Percentiles rank a stretch among this genome's conserved stretches.
Conservation (phyloP, 192 early-diverging fungal genomes). For the Gonapodya prolifera region DNA sequence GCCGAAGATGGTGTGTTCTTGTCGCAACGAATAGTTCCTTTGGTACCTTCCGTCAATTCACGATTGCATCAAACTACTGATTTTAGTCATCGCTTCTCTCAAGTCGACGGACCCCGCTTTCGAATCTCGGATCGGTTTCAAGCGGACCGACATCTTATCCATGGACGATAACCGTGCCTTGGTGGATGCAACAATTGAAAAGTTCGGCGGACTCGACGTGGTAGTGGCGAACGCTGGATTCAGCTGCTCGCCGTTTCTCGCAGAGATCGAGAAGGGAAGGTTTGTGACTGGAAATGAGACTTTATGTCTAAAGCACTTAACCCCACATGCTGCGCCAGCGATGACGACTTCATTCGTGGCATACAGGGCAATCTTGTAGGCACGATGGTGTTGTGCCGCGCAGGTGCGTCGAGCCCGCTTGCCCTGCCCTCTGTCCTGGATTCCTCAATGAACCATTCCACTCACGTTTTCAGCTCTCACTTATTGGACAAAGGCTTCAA, state of each 20-base stretch:
- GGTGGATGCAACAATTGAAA: neutral
- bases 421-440: neutral
- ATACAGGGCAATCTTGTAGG: constrained; percentile 1
- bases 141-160: neutral
- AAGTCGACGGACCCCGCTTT: neutral
- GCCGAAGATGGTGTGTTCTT: neutral
- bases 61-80: neutral
- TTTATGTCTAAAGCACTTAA: too few species aligned
- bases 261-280: neutral
- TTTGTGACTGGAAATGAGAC: neutral
- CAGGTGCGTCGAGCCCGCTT: neutral
- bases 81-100: neutral
- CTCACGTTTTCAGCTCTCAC: neutral
- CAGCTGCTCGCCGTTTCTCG: neutral
- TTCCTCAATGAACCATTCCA: neutral
- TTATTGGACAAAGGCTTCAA: neutral
- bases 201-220: neutral
- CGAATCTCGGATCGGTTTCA: neutral
- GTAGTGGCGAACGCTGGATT: neutral
- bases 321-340: too few species aligned
- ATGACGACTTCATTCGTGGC: neutral
- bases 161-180: neutral
- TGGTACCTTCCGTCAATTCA: neutral
- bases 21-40: neutral
- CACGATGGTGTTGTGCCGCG: neutral